phyloP scores from a whole-genome alignment of 2,329 filamentous ascomycete genomes.

The Amauroascus verrucosus region DNA sequence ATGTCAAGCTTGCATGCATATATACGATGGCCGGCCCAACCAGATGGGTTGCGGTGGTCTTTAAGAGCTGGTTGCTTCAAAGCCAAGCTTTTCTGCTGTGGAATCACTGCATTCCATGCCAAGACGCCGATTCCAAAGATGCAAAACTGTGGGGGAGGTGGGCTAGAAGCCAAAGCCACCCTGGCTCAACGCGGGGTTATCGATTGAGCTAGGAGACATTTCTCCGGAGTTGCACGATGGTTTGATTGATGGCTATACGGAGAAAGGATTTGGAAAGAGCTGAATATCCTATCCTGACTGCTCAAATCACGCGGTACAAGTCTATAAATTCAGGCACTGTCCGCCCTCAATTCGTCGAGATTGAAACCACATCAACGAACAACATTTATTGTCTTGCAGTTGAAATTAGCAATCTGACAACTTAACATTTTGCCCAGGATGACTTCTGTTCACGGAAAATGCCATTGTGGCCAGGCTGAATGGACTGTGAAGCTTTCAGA shows the following conservation, averaged over 20 bases:
- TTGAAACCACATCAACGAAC: background rate
- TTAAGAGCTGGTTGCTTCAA: background rate
- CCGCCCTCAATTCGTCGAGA: background rate
- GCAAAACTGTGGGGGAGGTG: background rate
- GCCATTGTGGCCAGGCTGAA: constrained; percentile 46
- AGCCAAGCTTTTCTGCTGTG: background rate
- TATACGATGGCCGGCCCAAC: background rate
- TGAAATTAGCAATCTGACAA: background rate
- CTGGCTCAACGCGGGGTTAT: background rate
- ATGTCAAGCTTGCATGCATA: background rate
- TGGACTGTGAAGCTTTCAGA: constrained; percentile 43
- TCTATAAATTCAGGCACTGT: background rate
- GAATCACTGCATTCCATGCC: background rate
- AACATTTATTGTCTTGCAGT: too few relatives aligned
- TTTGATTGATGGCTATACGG: background rate
- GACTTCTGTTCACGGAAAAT: constrained; percentile 41
- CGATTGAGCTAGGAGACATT: background rate
- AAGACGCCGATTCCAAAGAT: background rate
- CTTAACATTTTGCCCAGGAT: constrained; percentile 21
- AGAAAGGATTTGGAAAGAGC: background rate
- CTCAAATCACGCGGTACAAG: background rate
- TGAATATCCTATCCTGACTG: background rate
- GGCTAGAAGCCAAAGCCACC: background rate
- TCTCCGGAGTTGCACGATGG: constrained; percentile 1
- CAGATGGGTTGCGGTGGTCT: background rate